phyloP scores from a whole-genome alignment of 208 protist species.

The Leishmania gerbilli region DNA sequence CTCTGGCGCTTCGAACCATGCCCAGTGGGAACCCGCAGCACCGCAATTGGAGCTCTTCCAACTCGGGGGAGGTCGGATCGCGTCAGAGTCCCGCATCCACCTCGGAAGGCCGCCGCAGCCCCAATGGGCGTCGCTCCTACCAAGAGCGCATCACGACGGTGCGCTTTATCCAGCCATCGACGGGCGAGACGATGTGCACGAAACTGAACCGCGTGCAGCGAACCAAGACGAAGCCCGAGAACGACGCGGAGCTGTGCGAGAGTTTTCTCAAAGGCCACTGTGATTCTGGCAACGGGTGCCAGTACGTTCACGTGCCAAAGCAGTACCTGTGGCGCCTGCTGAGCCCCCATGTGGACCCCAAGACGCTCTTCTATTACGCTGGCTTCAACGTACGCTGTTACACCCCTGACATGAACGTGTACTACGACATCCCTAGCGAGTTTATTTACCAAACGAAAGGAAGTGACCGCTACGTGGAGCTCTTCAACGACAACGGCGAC shows the following conservation, averaged over 20 bases:
- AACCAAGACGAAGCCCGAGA: conserved; percentile 38
- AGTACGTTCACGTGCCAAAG: conserved; percentile 65
- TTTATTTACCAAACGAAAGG: conserved; percentile 62
- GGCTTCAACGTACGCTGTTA: conserved; percentile 81
- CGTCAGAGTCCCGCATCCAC: conserved; percentile 30
- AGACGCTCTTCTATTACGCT: conserved; percentile 43
- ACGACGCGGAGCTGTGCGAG: conserved; percentile 60
- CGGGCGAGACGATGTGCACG: conserved; percentile 42
- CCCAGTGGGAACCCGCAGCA: conserved; percentile 21
- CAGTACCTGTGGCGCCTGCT: conserved; percentile 76
- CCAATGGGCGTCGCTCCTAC: conserved; percentile 46
- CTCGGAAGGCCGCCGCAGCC: conserved; percentile 46
- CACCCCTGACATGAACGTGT: conserved; percentile 58
- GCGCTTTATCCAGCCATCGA: conserved; percentile 44
- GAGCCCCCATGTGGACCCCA: conserved; percentile 38
- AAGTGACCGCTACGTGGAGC: conserved; percentile 64
- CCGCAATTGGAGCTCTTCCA: conserved; percentile 36
- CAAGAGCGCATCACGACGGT: conserved; percentile 64
- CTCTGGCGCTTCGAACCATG: conserved; percentile 9
- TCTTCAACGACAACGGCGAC: conserved; percentile 79
- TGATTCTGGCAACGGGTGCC: conserved; percentile 45
- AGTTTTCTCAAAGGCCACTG: conserved; percentile 66
- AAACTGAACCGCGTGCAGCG: conserved; percentile 61
- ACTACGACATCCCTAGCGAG: conserved; percentile 77
- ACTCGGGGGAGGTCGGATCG: conserved; percentile 26